Conservation (phyloP, 139 green algal genomes). For the Dunaliella primolecta region DNA sequence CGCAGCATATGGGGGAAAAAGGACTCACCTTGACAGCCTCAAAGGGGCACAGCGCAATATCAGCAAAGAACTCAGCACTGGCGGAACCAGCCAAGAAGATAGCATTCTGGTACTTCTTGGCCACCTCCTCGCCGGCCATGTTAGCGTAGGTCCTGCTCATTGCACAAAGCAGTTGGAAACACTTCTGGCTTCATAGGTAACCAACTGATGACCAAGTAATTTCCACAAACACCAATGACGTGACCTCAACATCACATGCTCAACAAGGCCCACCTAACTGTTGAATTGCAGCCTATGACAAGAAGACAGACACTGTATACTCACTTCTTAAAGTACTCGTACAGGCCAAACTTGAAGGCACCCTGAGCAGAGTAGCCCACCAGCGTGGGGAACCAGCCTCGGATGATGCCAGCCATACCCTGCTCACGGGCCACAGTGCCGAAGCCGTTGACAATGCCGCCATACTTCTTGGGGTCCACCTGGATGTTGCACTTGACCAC, state of each 20-base stretch:
- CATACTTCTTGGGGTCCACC: slow-evolving; percentile 61
- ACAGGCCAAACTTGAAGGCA: slow-evolving; percentile 89
- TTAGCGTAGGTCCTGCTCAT: slow-evolving; percentile 76
- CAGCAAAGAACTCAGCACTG: slow-evolving; percentile 92
- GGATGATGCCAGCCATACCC: slow-evolving; percentile 67
- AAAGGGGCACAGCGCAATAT: slow-evolving; percentile 90
- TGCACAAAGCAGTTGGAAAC: too few species aligned
- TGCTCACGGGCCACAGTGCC: slow-evolving; percentile 57
- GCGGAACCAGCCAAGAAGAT: slow-evolving; percentile 87
- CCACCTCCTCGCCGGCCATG: slow-evolving; percentile 75
- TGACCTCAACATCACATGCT: too few species aligned
- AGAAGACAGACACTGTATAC: too few species aligned
- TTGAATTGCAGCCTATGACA: too few species aligned
- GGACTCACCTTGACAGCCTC: slow-evolving; percentile 88
- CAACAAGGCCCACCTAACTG: too few species aligned
- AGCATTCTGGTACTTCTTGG: slow-evolving; percentile 82
- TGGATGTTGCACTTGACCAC: slow-evolving; percentile 94
- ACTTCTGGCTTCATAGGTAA: neutral
- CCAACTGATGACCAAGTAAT: too few species aligned
- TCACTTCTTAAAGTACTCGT: slow-evolving; percentile 92
- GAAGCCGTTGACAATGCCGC: slow-evolving; percentile 70
- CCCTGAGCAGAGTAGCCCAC: slow-evolving; percentile 86
- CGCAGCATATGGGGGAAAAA: too few species aligned
- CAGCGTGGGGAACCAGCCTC: slow-evolving; percentile 80
- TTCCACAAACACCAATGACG: too few species aligned